A percentile compares a stretch with the other conserved stretches of the same genome.
Evolutionary conservation across 805 yeast species (phyloP).

Genomic region (Barnettozyma pratensis): DNA sequence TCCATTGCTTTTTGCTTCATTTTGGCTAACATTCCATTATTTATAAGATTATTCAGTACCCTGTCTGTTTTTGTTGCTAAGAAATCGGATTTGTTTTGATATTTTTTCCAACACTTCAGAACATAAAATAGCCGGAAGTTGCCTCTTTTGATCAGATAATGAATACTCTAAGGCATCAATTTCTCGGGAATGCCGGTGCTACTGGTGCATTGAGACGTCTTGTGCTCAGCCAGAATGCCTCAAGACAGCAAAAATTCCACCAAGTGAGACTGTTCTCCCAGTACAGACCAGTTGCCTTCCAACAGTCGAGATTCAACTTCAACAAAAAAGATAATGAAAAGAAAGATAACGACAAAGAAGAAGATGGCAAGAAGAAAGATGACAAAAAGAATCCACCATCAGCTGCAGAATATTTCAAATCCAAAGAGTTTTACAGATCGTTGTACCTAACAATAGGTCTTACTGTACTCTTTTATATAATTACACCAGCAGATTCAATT

Average conservation of each 20-base stretch:
- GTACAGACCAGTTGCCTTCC: slow-evolving; percentile 8
- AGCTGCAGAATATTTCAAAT: slow-evolving; percentile 33
- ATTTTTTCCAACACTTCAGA: too few relatives aligned
- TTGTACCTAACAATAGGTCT: slow-evolving; percentile 34
- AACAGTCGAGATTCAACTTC: slow-evolving; percentile 3
- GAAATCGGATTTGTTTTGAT: too few relatives aligned
- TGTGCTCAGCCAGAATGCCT: too few relatives aligned
- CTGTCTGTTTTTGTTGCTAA: too few relatives aligned
- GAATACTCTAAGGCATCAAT: neutral
- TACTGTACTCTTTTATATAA: slow-evolving; percentile 31
- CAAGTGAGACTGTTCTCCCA: slow-evolving; percentile 5
- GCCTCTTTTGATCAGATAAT: neutral
- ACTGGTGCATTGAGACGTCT: neutral
- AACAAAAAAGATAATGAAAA: slow-evolving; percentile 8
- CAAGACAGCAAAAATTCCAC: too few relatives aligned
- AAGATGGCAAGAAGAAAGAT: slow-evolving; percentile 19
- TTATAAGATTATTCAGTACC: too few relatives aligned
- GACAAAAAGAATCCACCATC: slow-evolving; percentile 24
- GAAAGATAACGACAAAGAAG: slow-evolving; percentile 17
- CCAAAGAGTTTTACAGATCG: slow-evolving; percentile 38
- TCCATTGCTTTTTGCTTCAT: too few relatives aligned
- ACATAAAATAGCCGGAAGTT: too few relatives aligned
- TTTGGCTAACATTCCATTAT: too few relatives aligned
- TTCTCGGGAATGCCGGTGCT: neutral
- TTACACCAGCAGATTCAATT: slow-evolving; percentile 25